phyloP scores from a whole-genome alignment of 2,329 filamentous ascomycete genomes.

The Tolypocladium album region DNA sequence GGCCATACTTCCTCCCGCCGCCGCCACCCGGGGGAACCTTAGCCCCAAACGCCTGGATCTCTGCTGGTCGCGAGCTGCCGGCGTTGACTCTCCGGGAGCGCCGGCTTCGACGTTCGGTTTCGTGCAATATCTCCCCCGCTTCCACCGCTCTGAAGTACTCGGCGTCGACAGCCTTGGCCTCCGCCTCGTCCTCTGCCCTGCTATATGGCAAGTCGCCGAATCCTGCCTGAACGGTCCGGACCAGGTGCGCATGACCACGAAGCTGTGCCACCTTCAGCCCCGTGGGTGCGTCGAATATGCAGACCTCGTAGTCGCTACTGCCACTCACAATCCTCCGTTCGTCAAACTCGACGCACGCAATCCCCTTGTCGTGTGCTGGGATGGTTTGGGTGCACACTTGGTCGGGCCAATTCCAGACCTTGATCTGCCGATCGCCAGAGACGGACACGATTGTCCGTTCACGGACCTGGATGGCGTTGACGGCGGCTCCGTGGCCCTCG shows the following conservation, averaged over 20 bases:
- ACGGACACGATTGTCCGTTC: constrained; percentile 85
- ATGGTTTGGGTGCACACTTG: constrained; percentile 69
- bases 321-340: constrained; percentile 88
- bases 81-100: constrained; percentile 45
- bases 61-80: constrained; percentile 62
- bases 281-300: constrained; percentile 82
- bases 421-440: constrained; percentile 87
- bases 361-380: constrained; percentile 83
- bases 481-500: constrained; percentile 78
- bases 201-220: constrained; percentile 84
- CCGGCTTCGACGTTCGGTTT: constrained; percentile 18
- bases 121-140: constrained; percentile 33
- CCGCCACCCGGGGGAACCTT: constrained; percentile 86
- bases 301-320: constrained; percentile 91
- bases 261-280: constrained; percentile 85
- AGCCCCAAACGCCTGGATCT: constrained; percentile 71
- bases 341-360: constrained; percentile 96
- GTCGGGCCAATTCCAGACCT: constrained; percentile 84
- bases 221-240: constrained; percentile 88
- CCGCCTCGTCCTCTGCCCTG: constrained; percentile 59
- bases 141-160: constrained; percentile 56
- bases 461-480: constrained; percentile 90
- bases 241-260: constrained; percentile 69
- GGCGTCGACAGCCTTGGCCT: constrained; percentile 63
- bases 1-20: constrained; percentile 76